Base-by-base conservation (phyloP, 495 filamentous ascomycete species). In the Lasiosphaeriaceae sp. region DNA sequence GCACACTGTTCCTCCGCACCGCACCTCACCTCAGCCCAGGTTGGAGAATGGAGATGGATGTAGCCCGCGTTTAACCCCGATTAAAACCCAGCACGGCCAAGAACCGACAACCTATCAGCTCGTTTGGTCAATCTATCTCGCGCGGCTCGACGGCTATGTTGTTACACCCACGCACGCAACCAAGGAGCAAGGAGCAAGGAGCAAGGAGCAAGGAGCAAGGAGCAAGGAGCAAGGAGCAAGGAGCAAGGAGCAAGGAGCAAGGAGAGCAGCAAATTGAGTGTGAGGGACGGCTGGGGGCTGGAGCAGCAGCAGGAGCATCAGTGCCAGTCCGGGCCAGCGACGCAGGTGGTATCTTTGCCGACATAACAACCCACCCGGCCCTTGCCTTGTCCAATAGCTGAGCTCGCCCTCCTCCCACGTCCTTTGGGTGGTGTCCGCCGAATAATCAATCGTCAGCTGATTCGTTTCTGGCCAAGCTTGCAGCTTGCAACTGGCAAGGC, bases 361-460 rank as follows among this genome's bases (percentile, higher is more conserved):
- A 67, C 64, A 63, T 59, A 52, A 50, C 26, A 62, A 56, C 50
- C 52, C 50, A 64, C 63, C 63, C 52, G 52, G 47, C 52, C 55
- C 26, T 48, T 24, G 50, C 29, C 41, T 47, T 22, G 54, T 37
- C 64, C 62, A 55, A 61, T 61, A 48, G 29, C 44, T 59, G 61
- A 29, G 23, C 35, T 53, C 39, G 47, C 58, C 55, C 52, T 59
- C 61, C 55, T 48, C 57, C 50, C 26, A 34, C 54, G 21, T 35
- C 46, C 44, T 58, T 52, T 52, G 56, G 39, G 39, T 53, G 52
- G 43, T 58, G 37, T 53, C 22, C 52, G 39, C 37, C 49, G 56
- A 50, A 52, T 50, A 63, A 44, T 59, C 48, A 57, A 46, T 56
- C 58, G 58, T 61, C 63, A 66, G 62, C 65, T 67, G 65, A 67